Conservation (phyloP, 768 basidiomycete genomes). For the Psilocybe tampanensis region DNA sequence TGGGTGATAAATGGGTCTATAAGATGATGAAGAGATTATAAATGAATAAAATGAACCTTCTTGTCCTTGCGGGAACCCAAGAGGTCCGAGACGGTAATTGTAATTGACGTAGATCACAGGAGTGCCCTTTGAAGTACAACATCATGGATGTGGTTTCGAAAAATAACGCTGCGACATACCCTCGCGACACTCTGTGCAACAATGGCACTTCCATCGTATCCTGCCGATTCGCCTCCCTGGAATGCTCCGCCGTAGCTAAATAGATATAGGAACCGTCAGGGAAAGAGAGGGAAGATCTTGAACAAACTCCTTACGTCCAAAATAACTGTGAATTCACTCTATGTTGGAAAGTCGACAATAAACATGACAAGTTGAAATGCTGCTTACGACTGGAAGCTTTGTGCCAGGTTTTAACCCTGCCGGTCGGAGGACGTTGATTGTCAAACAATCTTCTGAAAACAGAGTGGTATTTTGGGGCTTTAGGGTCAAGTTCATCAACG, state of each 20-base stretch:
- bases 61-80: constrained; percentile 47
- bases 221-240: constrained; percentile 24
- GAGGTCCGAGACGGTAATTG: constrained; percentile 46
- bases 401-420: constrained; percentile 30
- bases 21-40: not conserved
- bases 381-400: constrained; percentile 40
- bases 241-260: constrained; percentile 40
- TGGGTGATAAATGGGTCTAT: not conserved
- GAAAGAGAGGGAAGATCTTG: not conserved
- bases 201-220: constrained; percentile 35
- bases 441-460: constrained; percentile 62
- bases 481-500: constrained; percentile 5
- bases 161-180: constrained; percentile 22
- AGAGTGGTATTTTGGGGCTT: constrained; percentile 28
- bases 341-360: not conserved
- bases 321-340: constrained; percentile 31
- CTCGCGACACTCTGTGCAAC: constrained; percentile 38
- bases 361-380: not conserved
- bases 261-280: not conserved
- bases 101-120: constrained; percentile 45
- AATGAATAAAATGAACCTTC: constrained; percentile 23
- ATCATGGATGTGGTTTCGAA: not conserved
- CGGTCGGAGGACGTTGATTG: constrained; percentile 59
- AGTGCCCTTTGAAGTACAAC: constrained; percentile 34
- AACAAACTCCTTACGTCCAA: constrained; percentile 34